Conservation (phyloP, 441 rosid genomes). For the Populus hybrid region DNA sequence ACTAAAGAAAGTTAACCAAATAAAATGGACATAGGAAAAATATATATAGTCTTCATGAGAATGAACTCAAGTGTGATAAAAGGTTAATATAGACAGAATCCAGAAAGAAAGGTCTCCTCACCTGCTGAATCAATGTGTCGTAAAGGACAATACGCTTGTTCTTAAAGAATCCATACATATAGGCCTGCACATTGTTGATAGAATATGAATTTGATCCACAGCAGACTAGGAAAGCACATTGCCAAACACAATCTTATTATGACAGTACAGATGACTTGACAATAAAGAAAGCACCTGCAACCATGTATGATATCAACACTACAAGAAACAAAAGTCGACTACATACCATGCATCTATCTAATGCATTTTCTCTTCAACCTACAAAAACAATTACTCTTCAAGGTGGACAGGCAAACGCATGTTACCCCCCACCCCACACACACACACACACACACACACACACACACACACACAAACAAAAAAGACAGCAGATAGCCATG, state of each 20-base stretch:
- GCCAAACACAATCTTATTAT: neutral
- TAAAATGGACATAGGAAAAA: too few relatives aligned
- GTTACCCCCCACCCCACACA: too few relatives aligned
- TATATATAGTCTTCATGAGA: neutral
- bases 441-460: too few relatives aligned
- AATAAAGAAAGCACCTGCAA: neutral
- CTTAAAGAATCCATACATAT: constrained; percentile 98
- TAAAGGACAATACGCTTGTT: constrained; percentile 97
- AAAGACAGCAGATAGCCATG: too few relatives aligned
- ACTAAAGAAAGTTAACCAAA: neutral
- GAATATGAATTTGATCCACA: constrained; percentile 12
- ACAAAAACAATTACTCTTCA: too few relatives aligned
- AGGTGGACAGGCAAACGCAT: too few relatives aligned
- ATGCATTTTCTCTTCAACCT: too few relatives aligned
- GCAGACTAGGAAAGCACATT: neutral
- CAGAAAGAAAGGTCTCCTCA: constrained; percentile 26
- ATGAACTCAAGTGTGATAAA: neutral
- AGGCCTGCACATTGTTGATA: too few relatives aligned
- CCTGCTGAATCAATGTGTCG: constrained; percentile 99
- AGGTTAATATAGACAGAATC: neutral
- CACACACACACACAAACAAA: too few relatives aligned
- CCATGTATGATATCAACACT: too few relatives aligned
- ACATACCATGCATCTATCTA: too few relatives aligned
- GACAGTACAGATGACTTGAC: neutral
- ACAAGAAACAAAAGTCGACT: too few relatives aligned